Conservation (phyloP, 352 stramenopile genomes). For the Blastocystis hominis region DNA sequence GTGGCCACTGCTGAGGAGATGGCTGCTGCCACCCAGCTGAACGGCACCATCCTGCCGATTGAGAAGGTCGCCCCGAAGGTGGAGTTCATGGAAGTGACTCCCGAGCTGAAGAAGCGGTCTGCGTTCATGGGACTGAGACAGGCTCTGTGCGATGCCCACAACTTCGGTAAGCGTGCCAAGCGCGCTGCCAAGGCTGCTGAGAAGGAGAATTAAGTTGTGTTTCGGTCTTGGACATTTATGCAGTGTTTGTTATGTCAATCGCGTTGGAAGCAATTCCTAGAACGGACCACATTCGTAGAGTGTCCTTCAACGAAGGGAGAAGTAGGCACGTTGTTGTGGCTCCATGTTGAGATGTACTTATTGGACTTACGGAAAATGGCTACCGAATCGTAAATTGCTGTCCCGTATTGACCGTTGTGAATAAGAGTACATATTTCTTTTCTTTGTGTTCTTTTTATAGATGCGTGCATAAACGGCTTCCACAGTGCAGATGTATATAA, state of each 20-base stretch:
- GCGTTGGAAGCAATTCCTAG: not conserved
- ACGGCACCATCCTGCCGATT: no score
- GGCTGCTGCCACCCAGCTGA: no score
- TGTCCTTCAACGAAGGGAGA: not conserved
- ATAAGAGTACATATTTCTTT: not conserved
- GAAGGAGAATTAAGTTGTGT: not conserved
- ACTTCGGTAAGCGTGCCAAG: conserved; percentile 14
- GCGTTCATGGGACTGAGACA: conserved; percentile 64
- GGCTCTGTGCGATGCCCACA: conserved; percentile 47
- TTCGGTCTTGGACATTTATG: not conserved
- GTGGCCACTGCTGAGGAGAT: no score
- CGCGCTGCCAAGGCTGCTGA: conserved; percentile 3
- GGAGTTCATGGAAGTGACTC: no score
- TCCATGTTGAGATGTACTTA: not conserved
- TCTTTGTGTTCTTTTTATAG: not conserved
- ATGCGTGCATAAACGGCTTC: conserved; percentile 9
- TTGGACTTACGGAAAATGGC: not conserved
- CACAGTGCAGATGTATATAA: not conserved
- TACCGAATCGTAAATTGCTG: conserved; percentile 37
- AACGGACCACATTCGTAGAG: not conserved
- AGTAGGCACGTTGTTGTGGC: not conserved
- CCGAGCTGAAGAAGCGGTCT: conserved; percentile 72
- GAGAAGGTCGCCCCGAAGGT: no score
- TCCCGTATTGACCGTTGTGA: not conserved
- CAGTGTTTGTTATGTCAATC: conserved; percentile 43